Conservation (phyloP, 306 rosid species). For the Chamaecrista fasciculata region DNA sequence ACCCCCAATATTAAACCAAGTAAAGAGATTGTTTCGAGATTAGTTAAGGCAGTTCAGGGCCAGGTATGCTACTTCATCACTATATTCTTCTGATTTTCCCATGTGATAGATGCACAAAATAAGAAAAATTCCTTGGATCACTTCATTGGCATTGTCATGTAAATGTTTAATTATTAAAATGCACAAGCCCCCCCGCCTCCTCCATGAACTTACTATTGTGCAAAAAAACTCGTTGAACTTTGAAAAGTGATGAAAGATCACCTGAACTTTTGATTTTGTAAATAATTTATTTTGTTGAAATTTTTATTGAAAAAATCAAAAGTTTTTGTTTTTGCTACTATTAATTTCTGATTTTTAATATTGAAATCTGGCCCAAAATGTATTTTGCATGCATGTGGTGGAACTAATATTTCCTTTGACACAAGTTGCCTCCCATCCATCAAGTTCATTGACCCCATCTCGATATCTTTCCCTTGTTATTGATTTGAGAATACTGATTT, state of each 20-base stretch:
- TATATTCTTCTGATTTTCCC: slow-evolving; percentile 5
- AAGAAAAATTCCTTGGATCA: neutral
- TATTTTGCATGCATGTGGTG: neutral
- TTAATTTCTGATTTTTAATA: slow-evolving; percentile 5
- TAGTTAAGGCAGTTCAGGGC: slow-evolving; percentile 79
- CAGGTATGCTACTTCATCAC: slow-evolving; percentile 51
- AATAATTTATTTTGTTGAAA: too few species aligned
- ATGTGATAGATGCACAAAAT: slow-evolving; percentile 13
- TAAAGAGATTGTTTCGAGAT: slow-evolving; percentile 60
- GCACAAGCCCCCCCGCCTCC: too few species aligned
- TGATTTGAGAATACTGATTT: neutral
- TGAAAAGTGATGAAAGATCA: too few species aligned
- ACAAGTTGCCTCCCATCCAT: slow-evolving; percentile 21
- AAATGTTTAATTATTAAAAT: too few species aligned
- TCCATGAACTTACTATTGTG: too few species aligned
- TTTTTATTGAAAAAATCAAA: too few species aligned
- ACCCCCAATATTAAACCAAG: slow-evolving; percentile 86
- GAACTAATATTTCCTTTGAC: slow-evolving; percentile 10
- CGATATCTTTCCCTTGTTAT: neutral
- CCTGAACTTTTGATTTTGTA: too few species aligned
- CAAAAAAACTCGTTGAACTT: too few species aligned
- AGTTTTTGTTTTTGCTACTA: too few species aligned
- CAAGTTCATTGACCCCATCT: slow-evolving; percentile 26
- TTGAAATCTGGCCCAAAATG: neutral
- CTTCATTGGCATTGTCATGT: neutral